Evolutionary conservation across 176 grass and related monocot species (phyloP), one percentile per base, ranked within the genome.

Genomic region (Oryza longistaminata): DNA sequence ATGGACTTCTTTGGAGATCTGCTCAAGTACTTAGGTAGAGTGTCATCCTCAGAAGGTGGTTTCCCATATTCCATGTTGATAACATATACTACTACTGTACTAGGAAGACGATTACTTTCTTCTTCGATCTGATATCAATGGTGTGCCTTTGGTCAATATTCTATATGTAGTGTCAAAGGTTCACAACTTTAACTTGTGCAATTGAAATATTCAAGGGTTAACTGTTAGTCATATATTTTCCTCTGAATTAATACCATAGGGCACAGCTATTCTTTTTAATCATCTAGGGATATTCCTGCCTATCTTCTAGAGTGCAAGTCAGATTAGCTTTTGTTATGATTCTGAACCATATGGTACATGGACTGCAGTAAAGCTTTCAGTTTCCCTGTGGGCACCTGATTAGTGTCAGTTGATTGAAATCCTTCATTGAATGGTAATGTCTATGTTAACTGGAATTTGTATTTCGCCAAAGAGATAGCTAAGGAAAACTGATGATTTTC

Each of bases 1-100:
- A 67, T 83, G 62, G 26, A 87, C 80, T 77, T 76, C 64, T 74
- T 82, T 80, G 42, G 73, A 79, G 70, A 79, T 83, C 58, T 80
- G 70, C 78, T 86, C n/a, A 80, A 81, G 75, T 86, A 80, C 64
- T 71, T 87, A 87, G 85, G 75, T 91, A 76, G 77, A 61, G 43
- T 81, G 85, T 91, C 85, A 24, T 84, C 79, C 75, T 87, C 76
- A 75, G 6, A 53, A 58, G 70, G 70, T 84, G 52, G 85, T 80
- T 84, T 87, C 42, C 34, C 64, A 75, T 84, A n/a, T n/a, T 65
- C 29, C 33, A 71, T 76, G 61, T 70, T 80, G 33, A 79, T 69
- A 75, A 60, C 68, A 69, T 71, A 65, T 74, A 60, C 40, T 83
- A 39, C 75, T 67, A 64, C 60, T 21, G 9, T 80, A 76, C 16